Evolutionary conservation across 2,329 filamentous ascomycete genomes (phyloP).

Genomic region (Trichoderma citrinoviride): DNA sequence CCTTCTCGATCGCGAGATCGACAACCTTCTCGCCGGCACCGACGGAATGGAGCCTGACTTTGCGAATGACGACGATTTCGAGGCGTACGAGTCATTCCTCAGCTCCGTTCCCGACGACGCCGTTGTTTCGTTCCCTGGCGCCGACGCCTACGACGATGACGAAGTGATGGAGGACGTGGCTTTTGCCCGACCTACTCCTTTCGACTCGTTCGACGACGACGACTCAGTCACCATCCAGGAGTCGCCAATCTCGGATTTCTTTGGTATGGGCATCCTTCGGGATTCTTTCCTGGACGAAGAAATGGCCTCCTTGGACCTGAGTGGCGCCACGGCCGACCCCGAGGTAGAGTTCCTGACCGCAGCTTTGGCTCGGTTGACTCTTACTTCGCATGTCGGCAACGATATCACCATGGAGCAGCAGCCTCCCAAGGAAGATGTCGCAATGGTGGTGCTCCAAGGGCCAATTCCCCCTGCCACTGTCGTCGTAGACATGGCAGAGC

Average conservation of each 20-base stretch:
- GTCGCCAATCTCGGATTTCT: background rate
- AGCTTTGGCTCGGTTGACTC: conserved; percentile 17
- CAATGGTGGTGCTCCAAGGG: conserved; percentile 12
- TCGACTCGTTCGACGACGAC: background rate
- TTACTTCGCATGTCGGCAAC: conserved; percentile 1
- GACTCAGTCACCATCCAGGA: background rate
- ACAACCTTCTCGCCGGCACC: conserved; percentile 11
- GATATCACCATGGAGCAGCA: conserved; percentile 13
- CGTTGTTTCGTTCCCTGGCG: background rate
- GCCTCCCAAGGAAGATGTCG: conserved; percentile 7
- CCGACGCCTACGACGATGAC: background rate
- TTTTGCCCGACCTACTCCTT: background rate
- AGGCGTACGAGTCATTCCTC: conserved; percentile 7
- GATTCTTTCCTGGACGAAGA: conserved; percentile 6
- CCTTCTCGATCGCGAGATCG: conserved; percentile 9
- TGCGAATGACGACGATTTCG: background rate
- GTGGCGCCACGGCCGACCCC: background rate
- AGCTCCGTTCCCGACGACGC: background rate
- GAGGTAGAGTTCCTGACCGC: conserved; percentile 17
- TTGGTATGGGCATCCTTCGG: conserved; percentile 9
- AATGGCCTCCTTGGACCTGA: conserved; percentile 4
- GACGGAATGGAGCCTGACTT: background rate
- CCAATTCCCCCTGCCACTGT: background rate
- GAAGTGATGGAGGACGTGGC: conserved; percentile 3
- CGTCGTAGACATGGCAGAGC: conserved; percentile 11